Conservation (phyloP, 495 filamentous ascomycete genomes). For the Bryoglossum gracile region DNA sequence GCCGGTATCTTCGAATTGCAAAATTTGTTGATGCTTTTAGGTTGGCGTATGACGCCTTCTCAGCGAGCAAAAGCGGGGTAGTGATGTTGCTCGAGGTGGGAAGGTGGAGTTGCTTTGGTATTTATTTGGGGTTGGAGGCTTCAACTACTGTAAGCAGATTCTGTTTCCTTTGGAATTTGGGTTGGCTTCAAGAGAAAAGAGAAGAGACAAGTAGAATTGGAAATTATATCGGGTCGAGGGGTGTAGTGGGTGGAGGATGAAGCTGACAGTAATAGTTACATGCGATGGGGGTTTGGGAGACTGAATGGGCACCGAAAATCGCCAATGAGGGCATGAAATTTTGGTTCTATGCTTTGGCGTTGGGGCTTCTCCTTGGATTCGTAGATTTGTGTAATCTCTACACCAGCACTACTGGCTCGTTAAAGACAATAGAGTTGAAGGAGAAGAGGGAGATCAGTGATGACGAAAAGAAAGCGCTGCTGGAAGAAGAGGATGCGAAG, state of each 20-base stretch:
- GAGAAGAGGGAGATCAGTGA: too few species aligned
- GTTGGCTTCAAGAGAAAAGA: too few species aligned
- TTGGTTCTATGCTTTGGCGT: conserved; percentile 50
- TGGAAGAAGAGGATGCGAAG: background rate
- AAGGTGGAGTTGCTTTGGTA: conserved; percentile 34
- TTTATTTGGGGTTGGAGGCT: conserved; percentile 41
- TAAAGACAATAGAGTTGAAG: background rate
- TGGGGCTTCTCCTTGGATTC: background rate
- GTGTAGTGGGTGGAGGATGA: too few species aligned
- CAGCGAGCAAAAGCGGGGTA: background rate
- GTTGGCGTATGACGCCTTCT: background rate
- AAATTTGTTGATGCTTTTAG: conserved; percentile 52
- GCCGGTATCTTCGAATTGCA: conserved; percentile 53
- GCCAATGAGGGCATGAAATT: conserved; percentile 49
- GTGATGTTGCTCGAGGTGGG: conserved; percentile 27
- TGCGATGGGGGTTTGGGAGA: conserved; percentile 35
- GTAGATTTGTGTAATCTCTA: background rate
- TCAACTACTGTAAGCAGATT: conserved; percentile 25
- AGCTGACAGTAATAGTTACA: conserved; percentile 39
- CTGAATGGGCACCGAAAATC: conserved; percentile 27
- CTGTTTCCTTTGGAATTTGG: too few species aligned
- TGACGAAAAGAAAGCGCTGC: background rate
- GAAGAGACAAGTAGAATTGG: too few species aligned
- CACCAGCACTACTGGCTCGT: background rate
- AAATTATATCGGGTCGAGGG: too few species aligned